These are phyloP conservation scores for Trichophyton benhamiae DNA, from an alignment of 2,329 filamentous ascomycete species.

Conservation along the genomic window DNA sequence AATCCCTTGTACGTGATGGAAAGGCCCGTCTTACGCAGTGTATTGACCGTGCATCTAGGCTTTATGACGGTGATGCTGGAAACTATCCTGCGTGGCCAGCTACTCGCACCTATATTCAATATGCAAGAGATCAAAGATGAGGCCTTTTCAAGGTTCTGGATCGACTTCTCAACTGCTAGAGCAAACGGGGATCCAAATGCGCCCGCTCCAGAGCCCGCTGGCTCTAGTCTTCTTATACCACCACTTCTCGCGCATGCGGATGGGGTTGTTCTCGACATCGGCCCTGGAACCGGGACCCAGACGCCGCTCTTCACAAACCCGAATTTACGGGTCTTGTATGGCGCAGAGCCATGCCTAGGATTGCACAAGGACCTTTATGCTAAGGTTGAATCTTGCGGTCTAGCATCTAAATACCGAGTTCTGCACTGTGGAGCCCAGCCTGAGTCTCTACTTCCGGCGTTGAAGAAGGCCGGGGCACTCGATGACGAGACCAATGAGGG, in stretches of 20 bases:
- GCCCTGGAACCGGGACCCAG: slow-evolving; percentile 43
- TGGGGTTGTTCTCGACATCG: slow-evolving; percentile 38
- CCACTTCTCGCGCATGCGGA: slow-evolving; percentile 29
- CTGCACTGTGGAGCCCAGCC: slow-evolving; percentile 38
- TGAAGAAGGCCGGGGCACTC: slow-evolving; percentile 33
- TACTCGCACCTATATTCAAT: slow-evolving; percentile 25
- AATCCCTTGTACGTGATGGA: neutral
- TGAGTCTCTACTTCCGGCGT: slow-evolving; percentile 34
- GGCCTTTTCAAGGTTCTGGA: slow-evolving; percentile 32
- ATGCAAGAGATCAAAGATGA: slow-evolving; percentile 26
- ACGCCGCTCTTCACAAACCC: slow-evolving; percentile 35
- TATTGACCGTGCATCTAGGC: slow-evolving; percentile 15
- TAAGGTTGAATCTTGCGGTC: slow-evolving; percentile 30
- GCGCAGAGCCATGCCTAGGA: slow-evolving; percentile 40
- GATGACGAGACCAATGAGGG: slow-evolving; percentile 5
- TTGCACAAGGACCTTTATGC: slow-evolving; percentile 36
- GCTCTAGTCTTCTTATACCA: slow-evolving; percentile 30
- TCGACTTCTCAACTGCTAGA: slow-evolving; percentile 21
- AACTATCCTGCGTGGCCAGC: slow-evolving; percentile 22
- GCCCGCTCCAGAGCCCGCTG: slow-evolving; percentile 13
- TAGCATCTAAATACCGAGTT: slow-evolving; percentile 39
- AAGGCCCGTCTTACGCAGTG: neutral
- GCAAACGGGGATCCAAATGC: slow-evolving; percentile 3
- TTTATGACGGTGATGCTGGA: slow-evolving; percentile 24
- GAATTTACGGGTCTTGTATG: slow-evolving; percentile 39